Evolutionary conservation across 371 early-diverging fungal species (phyloP), one percentile per base, ranked within the genome.

Genomic region (Apophysomyces trapeziformis): DNA sequence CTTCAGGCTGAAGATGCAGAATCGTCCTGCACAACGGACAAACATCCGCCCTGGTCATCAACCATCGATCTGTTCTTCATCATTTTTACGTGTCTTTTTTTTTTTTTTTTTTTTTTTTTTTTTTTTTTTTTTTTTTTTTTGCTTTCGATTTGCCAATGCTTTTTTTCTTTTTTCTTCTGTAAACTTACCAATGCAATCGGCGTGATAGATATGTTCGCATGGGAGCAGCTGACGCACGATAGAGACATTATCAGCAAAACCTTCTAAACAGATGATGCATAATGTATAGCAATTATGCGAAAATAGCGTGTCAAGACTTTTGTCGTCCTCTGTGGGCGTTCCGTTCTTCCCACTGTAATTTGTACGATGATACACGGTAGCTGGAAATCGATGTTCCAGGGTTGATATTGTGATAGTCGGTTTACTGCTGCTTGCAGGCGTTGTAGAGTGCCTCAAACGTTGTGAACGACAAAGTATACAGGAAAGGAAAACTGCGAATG

Each of bases 141-240:
- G 21, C 21, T 18, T 6, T n/a, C 0, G 16, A 45, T n/a, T 45
- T 13, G 13, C 6, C 13, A 16, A 13, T 45, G 13, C 16, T 45
- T 6, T 2, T 13, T 35, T 7, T 21, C 8, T 8, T 21, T 50
- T 26, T 7, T 5, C 7, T 9, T 32, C 8, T 7, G 21, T 50
- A 11, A 7, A 26, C 54, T 50, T 50, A 50, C 54, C 54, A 21
- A 50, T 50, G 21, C 54, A 50, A 21, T 50, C 54, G n/a, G 54
- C 54, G 21, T 50, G 54, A 21, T 50, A 50, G 5, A 50, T 50
- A 11, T 50, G 54, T 18, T 26, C 32, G 35, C 54, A 50, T n/a
- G 54, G 54, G 9, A 7, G 7, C 54, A 50, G 21, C 21, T 21
- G n/a, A 11, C 54, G 54, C 8, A 50, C 54, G 21, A 50, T 11